A percentile compares a stretch with the other conserved stretches of the same genome.
These are phyloP conservation scores for Arctostaphylos glauca DNA, from an alignment of 148 eudicot genomes.

Conservation along the genomic window DNA sequence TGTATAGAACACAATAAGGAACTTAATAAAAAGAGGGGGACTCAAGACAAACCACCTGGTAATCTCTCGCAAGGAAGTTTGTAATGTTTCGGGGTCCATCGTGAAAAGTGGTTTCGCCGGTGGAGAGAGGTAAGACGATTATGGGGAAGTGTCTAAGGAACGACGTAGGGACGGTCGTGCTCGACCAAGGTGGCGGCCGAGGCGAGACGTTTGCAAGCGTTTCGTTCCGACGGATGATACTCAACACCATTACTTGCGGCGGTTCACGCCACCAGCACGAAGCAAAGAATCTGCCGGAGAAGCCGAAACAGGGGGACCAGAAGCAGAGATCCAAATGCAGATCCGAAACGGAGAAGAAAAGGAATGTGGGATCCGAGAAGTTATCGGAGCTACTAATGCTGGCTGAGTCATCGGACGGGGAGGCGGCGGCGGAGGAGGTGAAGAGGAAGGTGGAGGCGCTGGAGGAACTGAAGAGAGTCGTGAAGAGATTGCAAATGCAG, in stretches of 20 bases:
- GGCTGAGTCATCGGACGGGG: conserved; percentile 34
- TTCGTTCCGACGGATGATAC: conserved; percentile 46
- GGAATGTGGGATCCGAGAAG: conserved; percentile 36
- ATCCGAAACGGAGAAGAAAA: background rate
- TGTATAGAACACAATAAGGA: too few relatives aligned
- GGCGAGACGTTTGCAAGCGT: conserved; percentile 35
- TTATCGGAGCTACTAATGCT: conserved; percentile 58
- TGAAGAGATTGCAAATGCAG: conserved; percentile 30
- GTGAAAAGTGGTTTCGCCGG: background rate
- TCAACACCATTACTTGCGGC: conserved; percentile 59
- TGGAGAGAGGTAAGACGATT: background rate
- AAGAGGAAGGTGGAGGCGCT: conserved; percentile 50
- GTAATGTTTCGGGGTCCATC: background rate
- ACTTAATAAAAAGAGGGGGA: too few relatives aligned
- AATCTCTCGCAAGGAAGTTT: background rate
- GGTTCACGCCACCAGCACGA: conserved; percentile 20
- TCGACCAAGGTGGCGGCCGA: conserved; percentile 22
- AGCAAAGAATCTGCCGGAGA: conserved; percentile 4
- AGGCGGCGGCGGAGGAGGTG: conserved; percentile 29
- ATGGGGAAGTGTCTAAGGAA: conserved; percentile 38
- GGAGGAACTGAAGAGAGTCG: conserved; percentile 54
- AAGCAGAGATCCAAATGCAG: conserved; percentile 7
- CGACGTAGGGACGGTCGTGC: conserved; percentile 35
- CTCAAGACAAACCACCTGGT: background rate
- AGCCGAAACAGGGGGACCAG: background rate